Percentiles rank a stretch among this genome's conserved stretches.
phyloP scores from a whole-genome alignment of 805 yeast species.

The Candida parachauliodes region DNA sequence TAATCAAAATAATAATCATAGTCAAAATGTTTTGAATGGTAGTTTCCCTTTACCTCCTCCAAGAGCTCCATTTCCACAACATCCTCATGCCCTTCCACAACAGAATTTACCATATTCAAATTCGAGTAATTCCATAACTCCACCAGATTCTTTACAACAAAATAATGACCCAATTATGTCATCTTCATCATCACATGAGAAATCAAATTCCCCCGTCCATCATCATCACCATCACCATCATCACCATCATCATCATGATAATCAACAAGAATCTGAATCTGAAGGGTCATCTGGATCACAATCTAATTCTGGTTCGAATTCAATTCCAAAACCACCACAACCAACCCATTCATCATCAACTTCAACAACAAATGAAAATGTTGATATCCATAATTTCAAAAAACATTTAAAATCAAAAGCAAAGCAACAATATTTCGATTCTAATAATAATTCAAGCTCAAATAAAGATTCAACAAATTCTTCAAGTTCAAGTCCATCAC shows the following conservation, averaged over 20 bases:
- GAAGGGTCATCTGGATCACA: not conserved
- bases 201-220: not conserved
- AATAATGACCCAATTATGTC: no score
- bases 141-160: not conserved
- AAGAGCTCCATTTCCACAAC: constrained; percentile 7
- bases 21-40: not conserved
- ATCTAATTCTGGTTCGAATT: not conserved
- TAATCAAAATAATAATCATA: not conserved
- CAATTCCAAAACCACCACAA: no score
- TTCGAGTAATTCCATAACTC: not conserved
- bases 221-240: no score
- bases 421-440: constrained; percentile 1
- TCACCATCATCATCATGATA: no score
- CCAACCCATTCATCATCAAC: not conserved
- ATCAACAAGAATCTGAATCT: not conserved
- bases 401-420: not conserved
- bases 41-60: constrained; percentile 6
- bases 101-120: not conserved
- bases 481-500: constrained; percentile 6
- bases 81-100: not conserved
- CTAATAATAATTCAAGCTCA: not conserved
- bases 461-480: not conserved
- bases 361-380: not conserved
- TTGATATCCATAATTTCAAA: constrained; percentile 1
- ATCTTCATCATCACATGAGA: not conserved